A percentile compares a stretch with the other conserved stretches of the same genome.
Evolutionary conservation across 768 basidiomycete species (phyloP).

Genomic region (Tulasnella sp.): DNA sequence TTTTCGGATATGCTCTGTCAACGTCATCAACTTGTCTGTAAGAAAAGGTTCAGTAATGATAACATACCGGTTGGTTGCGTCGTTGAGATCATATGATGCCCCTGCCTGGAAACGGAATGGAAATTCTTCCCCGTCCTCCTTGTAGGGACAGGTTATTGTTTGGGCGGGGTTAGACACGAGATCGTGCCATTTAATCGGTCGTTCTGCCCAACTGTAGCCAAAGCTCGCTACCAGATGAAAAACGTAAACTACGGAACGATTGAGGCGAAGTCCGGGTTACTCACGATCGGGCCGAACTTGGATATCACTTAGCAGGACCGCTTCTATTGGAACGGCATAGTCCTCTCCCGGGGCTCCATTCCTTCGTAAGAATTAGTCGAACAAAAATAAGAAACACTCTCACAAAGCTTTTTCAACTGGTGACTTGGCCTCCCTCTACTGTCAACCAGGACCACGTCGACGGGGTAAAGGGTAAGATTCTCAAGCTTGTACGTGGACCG

Average conservation of each 20-base stretch:
- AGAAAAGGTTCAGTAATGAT: not conserved
- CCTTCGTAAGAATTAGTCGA: not conserved
- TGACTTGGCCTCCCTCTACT: conserved; percentile 78
- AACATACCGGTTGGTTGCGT: conserved; percentile 59
- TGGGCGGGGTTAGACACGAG: conserved; percentile 67
- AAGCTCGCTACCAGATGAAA: conserved; percentile 72
- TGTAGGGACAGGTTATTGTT: conserved; percentile 83
- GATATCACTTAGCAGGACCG: conserved; percentile 78
- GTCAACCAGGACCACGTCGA: conserved; percentile 90
- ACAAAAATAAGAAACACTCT: conserved; percentile 39
- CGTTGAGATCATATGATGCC: conserved; percentile 71
- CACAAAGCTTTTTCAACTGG: conserved; percentile 80
- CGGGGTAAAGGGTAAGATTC: conserved; percentile 87
- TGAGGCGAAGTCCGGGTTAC: conserved; percentile 42
- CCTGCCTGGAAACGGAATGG: conserved; percentile 95
- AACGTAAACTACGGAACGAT: conserved; percentile 1
- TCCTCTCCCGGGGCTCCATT: conserved; percentile 77
- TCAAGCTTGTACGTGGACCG: conserved; percentile 90
- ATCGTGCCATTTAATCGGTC: conserved; percentile 84
- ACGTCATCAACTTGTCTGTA: conserved; percentile 1
- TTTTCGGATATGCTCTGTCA: conserved; percentile 77
- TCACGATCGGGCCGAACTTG: conserved; percentile 91
- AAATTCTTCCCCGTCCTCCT: conserved; percentile 70
- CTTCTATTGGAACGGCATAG: conserved; percentile 87
- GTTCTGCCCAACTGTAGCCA: conserved; percentile 90